Percentiles rank a stretch among this genome's conserved stretches.
Evolutionary conservation across 2,329 filamentous ascomycete genomes (phyloP).

Genomic region (Aspergillus ruber): DNA sequence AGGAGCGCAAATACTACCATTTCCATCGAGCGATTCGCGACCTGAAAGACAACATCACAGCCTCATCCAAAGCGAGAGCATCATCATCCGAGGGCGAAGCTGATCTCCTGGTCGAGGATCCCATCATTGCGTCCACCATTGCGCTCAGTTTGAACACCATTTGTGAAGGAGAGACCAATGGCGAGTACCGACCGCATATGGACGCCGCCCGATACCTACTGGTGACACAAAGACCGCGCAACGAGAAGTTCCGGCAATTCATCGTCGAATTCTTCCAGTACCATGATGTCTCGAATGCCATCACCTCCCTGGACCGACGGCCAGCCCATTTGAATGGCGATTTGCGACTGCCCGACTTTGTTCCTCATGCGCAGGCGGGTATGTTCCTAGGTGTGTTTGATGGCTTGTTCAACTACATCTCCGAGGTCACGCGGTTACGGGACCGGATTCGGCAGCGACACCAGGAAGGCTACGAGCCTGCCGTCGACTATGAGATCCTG

Average conservation of each 20-base stretch:
- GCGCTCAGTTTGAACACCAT: conserved; percentile 57
- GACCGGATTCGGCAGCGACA: conserved; percentile 67
- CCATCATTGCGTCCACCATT: conserved; percentile 56
- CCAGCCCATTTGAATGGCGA: conserved; percentile 49
- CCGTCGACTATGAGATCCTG: conserved; percentile 66
- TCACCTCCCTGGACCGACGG: conserved; percentile 50
- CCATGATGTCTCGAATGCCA: conserved; percentile 57
- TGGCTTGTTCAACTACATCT: conserved; percentile 71
- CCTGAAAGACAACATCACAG: conserved; percentile 35
- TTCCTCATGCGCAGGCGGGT: conserved; percentile 50
- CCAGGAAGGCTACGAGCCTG: conserved; percentile 54
- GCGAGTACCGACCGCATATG: conserved; percentile 74
- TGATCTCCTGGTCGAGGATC: conserved; percentile 46
- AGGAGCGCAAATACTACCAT: conserved; percentile 51
- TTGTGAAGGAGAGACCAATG: conserved; percentile 54
- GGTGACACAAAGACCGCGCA: conserved; percentile 53
- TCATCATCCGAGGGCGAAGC: conserved; percentile 18
- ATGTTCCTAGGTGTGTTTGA: conserved; percentile 75
- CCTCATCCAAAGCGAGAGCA: conserved; percentile 14
- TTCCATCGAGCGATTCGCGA: conserved; percentile 40
- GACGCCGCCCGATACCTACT: conserved; percentile 68
- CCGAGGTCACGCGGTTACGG: conserved; percentile 70
- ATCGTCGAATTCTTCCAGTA: conserved; percentile 77
- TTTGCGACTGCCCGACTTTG: conserved; percentile 49
- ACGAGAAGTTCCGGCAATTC: conserved; percentile 64